Conservation (phyloP, 768 basidiomycete species). For the Phanerochaete carnosa region DNA sequence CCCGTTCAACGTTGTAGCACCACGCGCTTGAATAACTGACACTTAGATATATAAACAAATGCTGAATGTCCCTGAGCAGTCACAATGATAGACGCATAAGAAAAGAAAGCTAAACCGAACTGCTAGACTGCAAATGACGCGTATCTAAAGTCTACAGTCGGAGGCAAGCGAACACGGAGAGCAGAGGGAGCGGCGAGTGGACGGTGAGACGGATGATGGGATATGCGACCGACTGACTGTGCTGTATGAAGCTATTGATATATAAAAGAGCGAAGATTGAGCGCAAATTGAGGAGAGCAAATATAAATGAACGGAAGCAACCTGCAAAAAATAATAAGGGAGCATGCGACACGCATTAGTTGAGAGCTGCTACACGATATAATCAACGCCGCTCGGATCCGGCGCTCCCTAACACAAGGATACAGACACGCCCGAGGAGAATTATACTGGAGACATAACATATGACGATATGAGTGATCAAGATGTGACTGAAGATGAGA, state of each 20-base stretch:
- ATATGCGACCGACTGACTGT: neutral
- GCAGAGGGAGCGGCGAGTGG: neutral
- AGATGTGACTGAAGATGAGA: neutral
- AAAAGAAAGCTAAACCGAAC: neutral
- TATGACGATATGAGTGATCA: neutral
- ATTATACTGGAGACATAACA: neutral
- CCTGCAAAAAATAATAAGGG: neutral
- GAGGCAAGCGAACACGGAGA: neutral
- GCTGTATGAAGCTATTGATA: neutral
- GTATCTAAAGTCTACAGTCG: neutral
- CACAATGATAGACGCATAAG: neutral
- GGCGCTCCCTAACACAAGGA: neutral
- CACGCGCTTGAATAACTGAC: neutral
- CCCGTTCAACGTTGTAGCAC: neutral
- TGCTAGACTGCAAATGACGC: neutral
- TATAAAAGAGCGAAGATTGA: neutral
- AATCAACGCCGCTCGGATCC: neutral
- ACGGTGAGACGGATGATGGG: neutral
- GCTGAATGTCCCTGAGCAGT: neutral
- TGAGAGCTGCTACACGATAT: neutral
- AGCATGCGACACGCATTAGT: neutral
- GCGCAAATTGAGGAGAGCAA: neutral
- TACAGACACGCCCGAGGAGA: conserved; percentile 2
- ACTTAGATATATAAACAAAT: neutral
- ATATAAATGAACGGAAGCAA: neutral